phyloP scores from a whole-genome alignment of 108 stramenopile species.

The Licmophora abbreviata region DNA sequence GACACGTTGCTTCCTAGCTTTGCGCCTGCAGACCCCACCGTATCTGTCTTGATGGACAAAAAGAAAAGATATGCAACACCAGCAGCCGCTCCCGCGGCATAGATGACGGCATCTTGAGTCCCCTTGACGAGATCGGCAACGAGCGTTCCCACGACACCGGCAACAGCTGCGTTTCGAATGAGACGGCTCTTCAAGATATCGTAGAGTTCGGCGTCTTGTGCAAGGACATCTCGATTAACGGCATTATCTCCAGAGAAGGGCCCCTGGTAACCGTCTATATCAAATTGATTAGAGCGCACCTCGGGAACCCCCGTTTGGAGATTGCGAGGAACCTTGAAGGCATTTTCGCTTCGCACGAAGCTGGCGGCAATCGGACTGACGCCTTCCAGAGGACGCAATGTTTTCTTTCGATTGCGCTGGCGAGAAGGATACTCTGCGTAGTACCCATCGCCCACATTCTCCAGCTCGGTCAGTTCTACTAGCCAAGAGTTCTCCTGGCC shows the following conservation, averaged over 20 bases:
- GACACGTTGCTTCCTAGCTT: constrained; percentile 45
- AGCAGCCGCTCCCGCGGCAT: constrained; percentile 51
- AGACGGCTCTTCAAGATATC: constrained; percentile 39
- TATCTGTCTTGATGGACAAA: constrained; percentile 74
- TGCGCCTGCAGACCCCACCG: constrained; percentile 35
- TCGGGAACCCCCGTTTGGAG: constrained; percentile 15
- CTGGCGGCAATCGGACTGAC: constrained; percentile 58
- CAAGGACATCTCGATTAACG: constrained; percentile 37
- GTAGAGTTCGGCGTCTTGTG: constrained; percentile 41
- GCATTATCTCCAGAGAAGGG: constrained; percentile 23
- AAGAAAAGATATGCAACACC: constrained; percentile 63
- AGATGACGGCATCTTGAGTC: constrained; percentile 49
- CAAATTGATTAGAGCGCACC: constrained; percentile 8
- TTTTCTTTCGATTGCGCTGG: constrained; percentile 31
- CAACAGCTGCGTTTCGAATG: constrained; percentile 43
- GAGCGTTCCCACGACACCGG: constrained; percentile 44
- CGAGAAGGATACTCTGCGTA: constrained; percentile 66
- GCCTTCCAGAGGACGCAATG: constrained; percentile 38
- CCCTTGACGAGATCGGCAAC: constrained; percentile 43
- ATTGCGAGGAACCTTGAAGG: constrained; percentile 64
- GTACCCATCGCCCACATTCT: constrained; percentile 77
- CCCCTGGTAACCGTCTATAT: constrained; percentile 44
- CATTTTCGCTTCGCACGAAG: constrained; percentile 66
- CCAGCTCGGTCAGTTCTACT: constrained; percentile 64
- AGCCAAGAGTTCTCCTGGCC: constrained; percentile 30